Percentiles rank a stretch among this genome's conserved stretches.
Evolutionary conservation across 345 rosid genomes (phyloP).

Genomic region (Carallia pectinifolia): DNA sequence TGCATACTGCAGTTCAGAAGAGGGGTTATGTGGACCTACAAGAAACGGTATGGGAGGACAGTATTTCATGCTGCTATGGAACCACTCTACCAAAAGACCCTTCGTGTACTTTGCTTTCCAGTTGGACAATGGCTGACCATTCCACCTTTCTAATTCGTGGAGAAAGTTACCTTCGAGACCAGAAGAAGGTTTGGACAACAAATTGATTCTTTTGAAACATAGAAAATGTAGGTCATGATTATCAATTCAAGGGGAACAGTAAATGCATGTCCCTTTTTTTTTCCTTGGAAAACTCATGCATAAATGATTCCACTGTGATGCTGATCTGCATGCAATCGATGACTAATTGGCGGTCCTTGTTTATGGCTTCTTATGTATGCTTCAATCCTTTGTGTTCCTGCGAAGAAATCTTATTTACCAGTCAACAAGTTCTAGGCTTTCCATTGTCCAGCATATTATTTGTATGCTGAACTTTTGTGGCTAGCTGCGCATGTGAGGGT

Average conservation of each 20-base stretch:
- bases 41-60: conserved; percentile 61
- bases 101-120: conserved; percentile 56
- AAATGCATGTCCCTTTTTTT: background rate
- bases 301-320: background rate
- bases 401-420: too few relatives aligned
- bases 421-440: too few relatives aligned
- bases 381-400: too few relatives aligned
- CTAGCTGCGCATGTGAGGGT: background rate
- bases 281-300: background rate
- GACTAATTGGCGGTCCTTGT: too few relatives aligned
- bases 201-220: background rate
- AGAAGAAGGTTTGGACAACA: conserved; percentile 57
- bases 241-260: background rate
- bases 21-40: conserved; percentile 88
- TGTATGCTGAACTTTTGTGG: background rate
- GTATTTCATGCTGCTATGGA: conserved; percentile 60
- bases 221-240: conserved; percentile 6
- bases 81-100: conserved; percentile 79
- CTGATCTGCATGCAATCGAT: background rate
- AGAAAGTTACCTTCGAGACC: conserved; percentile 72
- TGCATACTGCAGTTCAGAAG: conserved; percentile 65
- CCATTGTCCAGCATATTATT: too few relatives aligned
- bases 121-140: conserved; percentile 80
- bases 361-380: too few relatives aligned
- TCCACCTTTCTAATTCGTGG: conserved; percentile 86